Evolutionary conservation across 1,284 basidiomycete genomes (phyloP).

Genomic region (Trametes pubescens): DNA sequence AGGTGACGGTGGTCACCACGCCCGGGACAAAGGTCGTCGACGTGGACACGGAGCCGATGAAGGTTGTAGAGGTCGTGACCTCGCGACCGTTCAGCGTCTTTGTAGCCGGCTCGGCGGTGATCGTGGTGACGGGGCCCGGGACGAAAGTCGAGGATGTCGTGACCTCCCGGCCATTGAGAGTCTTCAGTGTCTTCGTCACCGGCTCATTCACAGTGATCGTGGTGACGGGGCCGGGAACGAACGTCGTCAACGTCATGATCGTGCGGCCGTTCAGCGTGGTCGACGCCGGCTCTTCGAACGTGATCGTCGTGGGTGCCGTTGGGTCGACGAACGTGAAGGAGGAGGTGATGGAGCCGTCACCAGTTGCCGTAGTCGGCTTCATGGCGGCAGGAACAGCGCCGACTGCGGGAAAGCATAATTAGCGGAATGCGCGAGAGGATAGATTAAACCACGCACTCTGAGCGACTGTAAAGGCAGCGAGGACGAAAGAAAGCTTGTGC

Average conservation of each 20-base stretch:
- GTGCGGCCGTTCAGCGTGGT: too few species aligned
- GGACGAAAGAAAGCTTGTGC: not conserved
- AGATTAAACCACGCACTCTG: not conserved
- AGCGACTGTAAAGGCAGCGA: slow-evolving; percentile 5
- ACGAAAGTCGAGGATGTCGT: not conserved
- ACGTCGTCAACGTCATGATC: too few species aligned
- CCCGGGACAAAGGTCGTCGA: not conserved
- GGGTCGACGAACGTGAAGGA: too few species aligned
- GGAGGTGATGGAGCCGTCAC: not conserved
- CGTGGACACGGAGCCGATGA: too few species aligned
- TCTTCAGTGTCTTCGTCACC: too few species aligned
- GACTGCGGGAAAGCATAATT: not conserved
- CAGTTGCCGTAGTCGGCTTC: not conserved
- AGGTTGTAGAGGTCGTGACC: too few species aligned
- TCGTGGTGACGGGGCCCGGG: not conserved
- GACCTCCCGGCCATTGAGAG: too few species aligned
- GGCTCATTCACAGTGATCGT: too few species aligned
- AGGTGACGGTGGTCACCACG: not conserved
- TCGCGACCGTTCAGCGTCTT: not conserved
- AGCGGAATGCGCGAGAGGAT: not conserved
- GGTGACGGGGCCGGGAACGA: too few species aligned
- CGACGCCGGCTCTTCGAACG: too few species aligned
- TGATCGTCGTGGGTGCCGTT: too few species aligned
- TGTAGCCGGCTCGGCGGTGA: not conserved
- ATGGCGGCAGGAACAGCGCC: not conserved